These are phyloP conservation scores for Aureobasidium sp. DNA, from an alignment of 2,329 filamentous ascomycete genomes.

Conservation along the genomic window DNA sequence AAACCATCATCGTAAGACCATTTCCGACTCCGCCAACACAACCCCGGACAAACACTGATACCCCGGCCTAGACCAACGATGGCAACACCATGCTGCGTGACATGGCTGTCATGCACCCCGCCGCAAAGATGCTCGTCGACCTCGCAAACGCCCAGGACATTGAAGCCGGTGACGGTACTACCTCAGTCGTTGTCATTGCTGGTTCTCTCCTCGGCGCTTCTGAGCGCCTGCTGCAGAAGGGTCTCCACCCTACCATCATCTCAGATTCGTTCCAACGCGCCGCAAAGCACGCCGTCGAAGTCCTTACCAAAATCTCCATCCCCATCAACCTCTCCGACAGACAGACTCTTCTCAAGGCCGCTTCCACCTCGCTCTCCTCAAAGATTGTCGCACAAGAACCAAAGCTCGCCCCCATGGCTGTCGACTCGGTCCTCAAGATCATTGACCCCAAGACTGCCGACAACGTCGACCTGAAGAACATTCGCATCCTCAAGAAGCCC, in stretches of 20 bases:
- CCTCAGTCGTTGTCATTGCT: constrained; percentile 95
- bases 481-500: constrained; percentile 94
- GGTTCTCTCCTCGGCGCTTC: constrained; percentile 91
- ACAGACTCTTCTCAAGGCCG: constrained; percentile 85
- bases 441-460: constrained; percentile 94
- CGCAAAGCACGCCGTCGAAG: constrained; percentile 77
- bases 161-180: constrained; percentile 96
- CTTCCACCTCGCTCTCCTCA: constrained; percentile 92
- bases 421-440: constrained; percentile 90
- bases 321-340: constrained; percentile 86
- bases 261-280: constrained; percentile 96
- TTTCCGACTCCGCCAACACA: background rate
- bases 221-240: constrained; percentile 82
- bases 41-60: constrained; percentile 25
- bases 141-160: constrained; percentile 96
- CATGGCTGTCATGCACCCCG: constrained; percentile 99
- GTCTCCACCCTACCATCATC: constrained; percentile 94
- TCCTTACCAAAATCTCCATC: constrained; percentile 92
- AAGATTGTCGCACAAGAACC: constrained; percentile 99
- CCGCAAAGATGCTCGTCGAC: constrained; percentile 98
- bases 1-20: constrained; percentile 72
- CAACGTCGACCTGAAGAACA: constrained; percentile 94
- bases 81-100: constrained; percentile 98
- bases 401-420: constrained; percentile 94
- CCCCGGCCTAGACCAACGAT: constrained; percentile 69